Conservation (phyloP, 2,329 filamentous ascomycete species). For the Nothopassalora personata region DNA sequence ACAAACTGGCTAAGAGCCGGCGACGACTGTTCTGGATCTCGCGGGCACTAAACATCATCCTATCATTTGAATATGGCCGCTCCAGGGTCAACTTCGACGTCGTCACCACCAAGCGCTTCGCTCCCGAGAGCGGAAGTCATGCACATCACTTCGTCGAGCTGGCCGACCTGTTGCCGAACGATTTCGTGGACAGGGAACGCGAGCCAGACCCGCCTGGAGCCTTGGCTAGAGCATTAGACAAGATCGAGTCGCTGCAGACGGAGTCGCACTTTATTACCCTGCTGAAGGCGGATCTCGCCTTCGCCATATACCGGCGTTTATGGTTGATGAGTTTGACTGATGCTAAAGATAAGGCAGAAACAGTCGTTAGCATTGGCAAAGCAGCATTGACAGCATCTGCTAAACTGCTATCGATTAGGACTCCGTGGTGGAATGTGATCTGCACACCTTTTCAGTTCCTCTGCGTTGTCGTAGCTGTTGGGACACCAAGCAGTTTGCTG, state of each 20-base stretch:
- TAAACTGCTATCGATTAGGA: conserved; percentile 31
- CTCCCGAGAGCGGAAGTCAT: conserved; percentile 24
- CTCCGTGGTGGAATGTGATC: conserved; percentile 43
- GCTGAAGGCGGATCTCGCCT: conserved; percentile 50
- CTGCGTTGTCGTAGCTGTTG: conserved; percentile 39
- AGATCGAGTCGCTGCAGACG: conserved; percentile 29
- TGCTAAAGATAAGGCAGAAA: conserved; percentile 35
- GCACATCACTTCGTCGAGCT: conserved; percentile 32
- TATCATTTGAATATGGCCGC: conserved; percentile 54
- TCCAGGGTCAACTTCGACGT: conserved; percentile 49
- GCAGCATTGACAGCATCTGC: conserved; percentile 33
- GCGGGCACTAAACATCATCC: conserved; percentile 54
- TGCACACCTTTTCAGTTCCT: conserved; percentile 41
- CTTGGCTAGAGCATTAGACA: conserved; percentile 28
- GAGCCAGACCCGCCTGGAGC: conserved; percentile 34
- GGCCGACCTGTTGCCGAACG: conserved; percentile 31
- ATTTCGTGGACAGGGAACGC: conserved; percentile 31
- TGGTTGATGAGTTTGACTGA: conserved; percentile 37
- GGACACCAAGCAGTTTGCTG: conserved; percentile 35
- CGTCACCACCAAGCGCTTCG: conserved; percentile 35
- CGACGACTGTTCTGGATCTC: conserved; percentile 45
- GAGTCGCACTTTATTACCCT: conserved; percentile 38
- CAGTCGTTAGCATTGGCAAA: conserved; percentile 34
- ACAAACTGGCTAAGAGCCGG: conserved; percentile 29
- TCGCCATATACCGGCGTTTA: conserved; percentile 42